Conservation (phyloP, 2,329 filamentous ascomycete species). For the Pseudogymnoascus sp. region DNA sequence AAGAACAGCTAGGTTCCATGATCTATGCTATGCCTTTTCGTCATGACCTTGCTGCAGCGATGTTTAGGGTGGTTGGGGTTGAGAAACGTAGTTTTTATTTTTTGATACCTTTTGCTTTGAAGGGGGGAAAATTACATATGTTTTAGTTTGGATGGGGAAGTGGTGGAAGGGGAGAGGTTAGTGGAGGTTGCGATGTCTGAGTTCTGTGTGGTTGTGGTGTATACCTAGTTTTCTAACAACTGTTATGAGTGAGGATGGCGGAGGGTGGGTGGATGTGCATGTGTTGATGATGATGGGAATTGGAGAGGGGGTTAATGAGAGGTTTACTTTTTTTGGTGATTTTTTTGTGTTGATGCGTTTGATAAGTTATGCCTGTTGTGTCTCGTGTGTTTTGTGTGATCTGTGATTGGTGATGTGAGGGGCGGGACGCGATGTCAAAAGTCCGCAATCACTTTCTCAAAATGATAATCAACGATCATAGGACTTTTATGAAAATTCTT, state of each 20-base stretch:
- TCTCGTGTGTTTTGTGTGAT: neutral
- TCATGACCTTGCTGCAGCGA: neutral
- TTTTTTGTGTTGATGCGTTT: neutral
- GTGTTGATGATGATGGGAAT: neutral
- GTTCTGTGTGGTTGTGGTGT: neutral
- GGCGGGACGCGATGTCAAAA: neutral
- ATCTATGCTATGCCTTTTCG: neutral
- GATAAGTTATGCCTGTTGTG: neutral
- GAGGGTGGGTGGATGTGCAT: neutral
- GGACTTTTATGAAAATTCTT: neutral
- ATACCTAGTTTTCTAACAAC: conserved; percentile 5
- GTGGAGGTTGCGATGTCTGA: neutral
- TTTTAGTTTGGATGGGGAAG: neutral
- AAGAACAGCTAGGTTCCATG: conserved; percentile 1
- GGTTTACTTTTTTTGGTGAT: neutral
- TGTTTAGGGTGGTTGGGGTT: neutral
- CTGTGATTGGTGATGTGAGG: neutral
- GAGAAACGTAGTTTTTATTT: neutral
- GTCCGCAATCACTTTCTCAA: neutral
- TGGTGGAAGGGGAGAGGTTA: neutral
- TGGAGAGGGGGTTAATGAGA: neutral
- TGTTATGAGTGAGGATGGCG: neutral
- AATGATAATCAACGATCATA: neutral
- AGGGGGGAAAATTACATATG: neutral
- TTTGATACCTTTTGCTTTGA: conserved; percentile 6